Base-by-base conservation (phyloP, 495 filamentous ascomycete species). In the Aspergillus nidulans region DNA sequence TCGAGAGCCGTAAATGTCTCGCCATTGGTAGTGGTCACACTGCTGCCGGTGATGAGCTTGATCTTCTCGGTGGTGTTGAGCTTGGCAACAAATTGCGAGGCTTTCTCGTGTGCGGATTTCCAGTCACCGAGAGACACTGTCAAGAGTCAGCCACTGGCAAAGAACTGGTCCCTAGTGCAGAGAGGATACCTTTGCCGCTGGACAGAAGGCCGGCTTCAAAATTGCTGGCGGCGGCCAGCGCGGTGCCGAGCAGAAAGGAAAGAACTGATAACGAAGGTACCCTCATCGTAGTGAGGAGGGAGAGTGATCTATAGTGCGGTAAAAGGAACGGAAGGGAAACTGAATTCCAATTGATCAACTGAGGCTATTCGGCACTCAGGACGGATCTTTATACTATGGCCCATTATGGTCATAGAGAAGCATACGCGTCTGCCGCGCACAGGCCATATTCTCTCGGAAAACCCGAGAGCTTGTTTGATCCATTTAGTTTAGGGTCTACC, bases 21-120 rank as follows among this genome's bases (percentile, higher is more conserved):
- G 9, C 43, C 84, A 66, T 86, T 86, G 25, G 84, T 77, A 43
- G 46, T 34, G 9, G 30, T 34, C 6, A 34, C 30, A 13, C 30
- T 49, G 43, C 49, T 79, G 60, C 89, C 91, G 4, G 89, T 95
- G 3, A 90, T 91, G 44, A 95, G 64, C 64, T 91, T 90, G 68
- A 94, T 85, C 75, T 95, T 96, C 74, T 95, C 89, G 26, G 84
- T 68, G 52, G 92, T 73, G 1, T 85, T 95, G 57, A 95, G 73
- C 67, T 91, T 80, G 16, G 81, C 81, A 26, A 95, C 88, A 56
- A 94, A 92, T 6, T 64, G 73, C 54, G 76, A 77, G 0, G 91
- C 90, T 63, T 89, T 87, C 26, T 68, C 70, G 62, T 94, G 92
- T 16, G 90, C 91, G 19, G 81, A 80, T 52, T 78, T 74, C 90